Evolutionary conservation across 805 yeast genomes (phyloP).

Genomic region (Wickerhamiella occidentalis): DNA sequence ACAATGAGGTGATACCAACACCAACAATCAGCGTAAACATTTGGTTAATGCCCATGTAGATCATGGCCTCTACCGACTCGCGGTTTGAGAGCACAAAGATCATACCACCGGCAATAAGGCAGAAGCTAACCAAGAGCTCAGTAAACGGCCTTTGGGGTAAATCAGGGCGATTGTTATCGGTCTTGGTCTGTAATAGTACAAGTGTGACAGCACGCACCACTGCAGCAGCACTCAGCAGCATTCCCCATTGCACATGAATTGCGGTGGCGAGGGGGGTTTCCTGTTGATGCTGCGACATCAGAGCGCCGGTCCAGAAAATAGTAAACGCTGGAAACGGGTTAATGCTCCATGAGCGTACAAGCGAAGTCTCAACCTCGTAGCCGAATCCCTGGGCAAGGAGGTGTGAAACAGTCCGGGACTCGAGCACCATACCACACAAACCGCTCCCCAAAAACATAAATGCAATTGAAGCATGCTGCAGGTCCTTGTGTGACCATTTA

Average conservation of each 20-base stretch:
- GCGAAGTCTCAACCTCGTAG: constrained; percentile 7
- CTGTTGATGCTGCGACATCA: constrained; percentile 93
- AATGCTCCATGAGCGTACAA: constrained; percentile 46
- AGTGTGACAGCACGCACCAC: constrained; percentile 60
- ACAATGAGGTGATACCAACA: constrained; percentile 61
- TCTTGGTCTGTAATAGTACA: constrained; percentile 37
- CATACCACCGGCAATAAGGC: constrained; percentile 76
- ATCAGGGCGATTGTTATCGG: constrained; percentile 23
- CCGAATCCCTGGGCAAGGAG: constrained; percentile 20
- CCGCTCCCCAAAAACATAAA: constrained; percentile 89
- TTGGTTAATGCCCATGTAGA: constrained; percentile 66
- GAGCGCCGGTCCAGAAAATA: constrained; percentile 89
- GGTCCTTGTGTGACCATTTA: constrained; percentile 77
- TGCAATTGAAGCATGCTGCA: constrained; percentile 84
- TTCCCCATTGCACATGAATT: constrained; percentile 90
- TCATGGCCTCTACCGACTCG: constrained; percentile 69
- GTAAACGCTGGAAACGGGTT: constrained; percentile 92
- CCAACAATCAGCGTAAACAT: constrained; percentile 87
- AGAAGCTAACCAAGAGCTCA: constrained; percentile 67
- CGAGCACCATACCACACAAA: constrained; percentile 75
- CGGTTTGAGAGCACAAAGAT: constrained; percentile 88
- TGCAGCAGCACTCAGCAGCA: constrained; percentile 68
- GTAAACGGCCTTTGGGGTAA: constrained; percentile 69
- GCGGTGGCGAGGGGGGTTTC: constrained; percentile 63
- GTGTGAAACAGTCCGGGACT: constrained; percentile 32